These are phyloP conservation scores for Nicotiana tomentosiformis DNA, from an alignment of 257 asterid species.

Conservation along the genomic window DNA sequence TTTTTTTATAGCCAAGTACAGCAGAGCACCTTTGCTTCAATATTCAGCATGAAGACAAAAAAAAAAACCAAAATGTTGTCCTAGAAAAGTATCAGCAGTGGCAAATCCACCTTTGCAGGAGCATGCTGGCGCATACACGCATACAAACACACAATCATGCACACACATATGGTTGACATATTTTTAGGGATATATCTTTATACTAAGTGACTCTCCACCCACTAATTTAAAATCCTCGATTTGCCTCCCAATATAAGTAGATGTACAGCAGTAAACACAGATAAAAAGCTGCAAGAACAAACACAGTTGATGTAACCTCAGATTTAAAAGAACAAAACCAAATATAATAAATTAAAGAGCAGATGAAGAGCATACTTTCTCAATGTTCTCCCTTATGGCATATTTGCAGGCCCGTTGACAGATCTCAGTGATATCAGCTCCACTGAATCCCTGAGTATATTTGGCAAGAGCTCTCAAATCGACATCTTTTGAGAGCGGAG, in stretches of 20 bases:
- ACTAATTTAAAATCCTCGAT: background rate
- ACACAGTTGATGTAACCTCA: background rate
- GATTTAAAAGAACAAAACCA: background rate
- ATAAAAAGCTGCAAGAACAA: background rate
- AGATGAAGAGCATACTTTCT: constrained; percentile 28
- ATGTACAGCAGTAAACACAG: background rate
- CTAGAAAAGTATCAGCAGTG: background rate
- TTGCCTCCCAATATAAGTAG: background rate
- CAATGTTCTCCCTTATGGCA: constrained; percentile 56
- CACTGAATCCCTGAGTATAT: constrained; percentile 52
- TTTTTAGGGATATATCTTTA: background rate
- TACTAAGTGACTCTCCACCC: background rate
- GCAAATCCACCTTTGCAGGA: background rate
- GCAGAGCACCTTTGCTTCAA: background rate
- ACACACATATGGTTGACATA: background rate
- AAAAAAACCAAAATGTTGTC: background rate
- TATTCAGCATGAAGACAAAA: background rate
- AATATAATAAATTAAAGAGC: background rate
- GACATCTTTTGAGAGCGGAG: constrained; percentile 45
- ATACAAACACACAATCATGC: background rate
- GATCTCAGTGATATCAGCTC: constrained; percentile 53
- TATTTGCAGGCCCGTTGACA: constrained; percentile 58
- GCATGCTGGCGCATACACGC: background rate
- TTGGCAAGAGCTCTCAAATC: constrained; percentile 50
- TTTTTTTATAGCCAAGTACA: no score